phyloP scores from a whole-genome alignment of 257 asterid species.

The Leonotis leonurus region DNA sequence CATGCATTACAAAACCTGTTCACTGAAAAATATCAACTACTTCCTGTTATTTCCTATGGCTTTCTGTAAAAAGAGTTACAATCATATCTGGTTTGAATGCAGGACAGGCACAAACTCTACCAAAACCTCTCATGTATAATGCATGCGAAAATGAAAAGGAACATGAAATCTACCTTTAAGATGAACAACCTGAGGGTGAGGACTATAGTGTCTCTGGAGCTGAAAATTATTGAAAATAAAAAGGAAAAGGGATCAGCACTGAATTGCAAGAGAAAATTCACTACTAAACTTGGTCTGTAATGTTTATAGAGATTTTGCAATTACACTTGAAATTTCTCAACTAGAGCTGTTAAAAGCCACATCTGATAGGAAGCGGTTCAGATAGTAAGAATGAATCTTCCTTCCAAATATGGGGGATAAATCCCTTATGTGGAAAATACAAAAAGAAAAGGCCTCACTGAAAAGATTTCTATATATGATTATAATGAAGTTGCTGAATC shows the following conservation, averaged over 20 bases:
- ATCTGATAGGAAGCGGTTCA: neutral
- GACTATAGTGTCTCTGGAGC: constrained; percentile 87
- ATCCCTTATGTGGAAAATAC: neutral
- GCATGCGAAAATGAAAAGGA: neutral
- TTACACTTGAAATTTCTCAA: neutral
- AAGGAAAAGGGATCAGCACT: neutral
- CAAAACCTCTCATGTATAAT: neutral
- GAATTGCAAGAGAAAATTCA: neutral
- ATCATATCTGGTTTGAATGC: constrained; percentile 1
- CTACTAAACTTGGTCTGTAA: neutral
- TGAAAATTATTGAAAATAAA: constrained; percentile 51
- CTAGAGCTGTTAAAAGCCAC: neutral
- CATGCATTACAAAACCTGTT: neutral
- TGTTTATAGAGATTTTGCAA: neutral
- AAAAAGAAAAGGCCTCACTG: neutral
- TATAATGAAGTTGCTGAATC: no score
- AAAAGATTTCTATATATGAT: neutral
- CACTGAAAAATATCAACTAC: neutral
- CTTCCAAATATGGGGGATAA: neutral
- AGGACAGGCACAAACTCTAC: neutral
- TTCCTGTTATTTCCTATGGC: neutral
- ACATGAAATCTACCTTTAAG: constrained; percentile 48
- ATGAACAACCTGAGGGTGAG: constrained; percentile 69
- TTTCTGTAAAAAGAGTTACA: neutral
- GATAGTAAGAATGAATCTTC: neutral